phyloP scores from a whole-genome alignment of 148 eudicot species.

The Chenopodium quinoa region DNA sequence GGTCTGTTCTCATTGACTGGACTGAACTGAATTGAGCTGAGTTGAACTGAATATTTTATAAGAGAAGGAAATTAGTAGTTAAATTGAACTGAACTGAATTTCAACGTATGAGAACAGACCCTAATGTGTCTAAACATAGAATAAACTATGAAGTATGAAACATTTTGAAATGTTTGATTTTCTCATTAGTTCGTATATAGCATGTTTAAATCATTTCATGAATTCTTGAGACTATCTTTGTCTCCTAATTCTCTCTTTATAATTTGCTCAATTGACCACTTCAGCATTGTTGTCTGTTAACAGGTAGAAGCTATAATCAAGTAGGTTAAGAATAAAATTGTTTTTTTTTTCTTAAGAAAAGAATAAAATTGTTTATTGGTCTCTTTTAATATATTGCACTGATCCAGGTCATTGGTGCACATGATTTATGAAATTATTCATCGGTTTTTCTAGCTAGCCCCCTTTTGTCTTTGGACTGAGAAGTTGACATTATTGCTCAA shows the following conservation, averaged over 20 bases:
- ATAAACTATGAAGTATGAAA: no score
- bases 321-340: neutral
- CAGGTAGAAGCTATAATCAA: neutral
- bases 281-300: conserved; percentile 10
- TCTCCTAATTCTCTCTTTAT: neutral
- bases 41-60: no score
- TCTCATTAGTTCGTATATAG: neutral
- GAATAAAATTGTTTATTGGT: neutral
- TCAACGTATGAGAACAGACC: no score
- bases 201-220: no score
- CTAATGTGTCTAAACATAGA: no score
- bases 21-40: no score
- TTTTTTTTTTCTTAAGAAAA: neutral
- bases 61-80: no score
- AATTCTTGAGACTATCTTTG: neutral
- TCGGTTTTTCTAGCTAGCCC: neutral
- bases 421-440: neutral
- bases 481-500: neutral
- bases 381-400: no score
- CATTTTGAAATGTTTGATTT: neutral
- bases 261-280: neutral
- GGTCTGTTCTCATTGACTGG: no score
- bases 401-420: conserved; percentile 12
- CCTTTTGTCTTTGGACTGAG: neutral
- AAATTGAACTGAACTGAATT: no score